phyloP scores from a whole-genome alignment of 345 rosid species.

The Stellera chamaejasme region DNA sequence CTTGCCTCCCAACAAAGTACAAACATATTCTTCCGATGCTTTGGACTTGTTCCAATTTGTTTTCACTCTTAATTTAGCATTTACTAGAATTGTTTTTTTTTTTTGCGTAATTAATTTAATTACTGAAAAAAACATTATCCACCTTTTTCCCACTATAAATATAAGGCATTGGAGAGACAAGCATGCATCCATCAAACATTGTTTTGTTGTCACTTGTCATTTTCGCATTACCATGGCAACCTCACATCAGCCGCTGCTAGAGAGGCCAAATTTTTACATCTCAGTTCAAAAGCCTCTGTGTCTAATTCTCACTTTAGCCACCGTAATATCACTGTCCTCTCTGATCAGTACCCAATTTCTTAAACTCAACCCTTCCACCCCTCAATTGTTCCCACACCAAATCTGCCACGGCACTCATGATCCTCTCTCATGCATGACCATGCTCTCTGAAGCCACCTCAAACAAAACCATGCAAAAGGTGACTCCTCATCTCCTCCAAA shows the following conservation, averaged over 20 bases:
- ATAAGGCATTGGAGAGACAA: too few relatives aligned
- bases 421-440: slow-evolving; percentile 30
- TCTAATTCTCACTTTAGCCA: slow-evolving; percentile 29
- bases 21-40: too few relatives aligned
- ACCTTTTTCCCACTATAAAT: too few relatives aligned
- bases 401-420: slow-evolving; percentile 33
- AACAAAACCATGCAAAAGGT: slow-evolving; percentile 13
- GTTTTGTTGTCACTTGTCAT: too few relatives aligned
- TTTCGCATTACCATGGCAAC: slow-evolving; percentile 16
- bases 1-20: too few relatives aligned
- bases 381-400: slow-evolving; percentile 7
- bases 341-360: slow-evolving; percentile 16
- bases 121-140: too few relatives aligned
- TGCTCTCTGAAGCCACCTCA: slow-evolving; percentile 27
- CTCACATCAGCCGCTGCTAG: slow-evolving; percentile 35
- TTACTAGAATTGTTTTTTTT: too few relatives aligned
- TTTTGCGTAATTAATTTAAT: too few relatives aligned
- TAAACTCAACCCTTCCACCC: slow-evolving; percentile 7
- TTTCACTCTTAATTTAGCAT: too few relatives aligned
- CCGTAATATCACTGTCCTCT: slow-evolving; percentile 28
- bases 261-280: slow-evolving; percentile 19
- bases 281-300: slow-evolving; percentile 24
- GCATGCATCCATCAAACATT: too few relatives aligned
- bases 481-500: slow-evolving; percentile 24
- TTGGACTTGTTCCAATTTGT: too few relatives aligned